Base-by-base conservation (phyloP, 306 rosid genomes). In the Prosopis cineraria region DNA sequence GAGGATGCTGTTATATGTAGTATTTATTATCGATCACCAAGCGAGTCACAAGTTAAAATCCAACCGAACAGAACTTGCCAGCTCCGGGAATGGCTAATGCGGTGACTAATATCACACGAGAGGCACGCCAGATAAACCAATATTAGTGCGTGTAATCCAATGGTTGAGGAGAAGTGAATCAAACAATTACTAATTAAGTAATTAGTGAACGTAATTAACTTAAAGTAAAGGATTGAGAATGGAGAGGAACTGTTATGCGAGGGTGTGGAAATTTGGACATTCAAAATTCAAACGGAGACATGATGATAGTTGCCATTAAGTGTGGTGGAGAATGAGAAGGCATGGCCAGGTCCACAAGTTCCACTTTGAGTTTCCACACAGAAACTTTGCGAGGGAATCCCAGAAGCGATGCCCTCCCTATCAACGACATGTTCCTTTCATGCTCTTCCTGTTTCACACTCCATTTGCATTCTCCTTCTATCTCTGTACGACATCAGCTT, bases 261-360 rank as follows among this genome's bases (percentile, higher is more conserved):
- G 73, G 39, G 13, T 24, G 39, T 70, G 73, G 14, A 45, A 13
- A 6, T 45, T 7, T 27, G 12, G 58, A 63, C 62, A 9, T 66
- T 66, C 69, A 64, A 66, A 65, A 70, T 45, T 68, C 52, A 68
- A 74, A 60, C 47, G 79, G 25, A 20, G 37, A 17, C 41, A 75
- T 47, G 9, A 76, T 64, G 10, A 47, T 64, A 0, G 13, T 20
- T 22, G n/a, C 22, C 0, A 31, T 50, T 36, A 25, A 36, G 73
- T 48, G 33, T 7, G 43, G 64, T 22, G 50, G n/a, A 56, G 13
- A 9, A 64, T 47, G 64, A 17, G 52, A 64, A 66, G 72, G 72
- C 63, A 41, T 4, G 1, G 50, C 24, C 13, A 47, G 73, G 64
- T 63, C 79, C 79, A 63, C 72, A 3, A 13, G 53, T 36, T 43